Conservation (phyloP, 345 rosid species). For the Physaria fendleri region DNA sequence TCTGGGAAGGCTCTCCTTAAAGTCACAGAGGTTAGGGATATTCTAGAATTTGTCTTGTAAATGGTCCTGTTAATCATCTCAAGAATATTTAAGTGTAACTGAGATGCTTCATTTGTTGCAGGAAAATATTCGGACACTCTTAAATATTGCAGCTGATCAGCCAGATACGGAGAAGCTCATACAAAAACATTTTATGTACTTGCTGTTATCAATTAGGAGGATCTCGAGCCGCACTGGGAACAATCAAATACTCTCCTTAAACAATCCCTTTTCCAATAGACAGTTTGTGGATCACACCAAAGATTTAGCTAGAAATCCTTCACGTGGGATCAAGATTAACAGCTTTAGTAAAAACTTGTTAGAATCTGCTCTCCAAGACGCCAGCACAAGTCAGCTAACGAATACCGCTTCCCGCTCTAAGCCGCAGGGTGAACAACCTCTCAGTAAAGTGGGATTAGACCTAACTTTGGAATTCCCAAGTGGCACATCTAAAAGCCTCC, state of each 20-base stretch:
- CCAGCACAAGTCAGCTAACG: slow-evolving; percentile 33
- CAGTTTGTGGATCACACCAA: slow-evolving; percentile 36
- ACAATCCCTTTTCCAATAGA: slow-evolving; percentile 45
- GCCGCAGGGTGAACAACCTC: slow-evolving; percentile 38
- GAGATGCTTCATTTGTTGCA: slow-evolving; percentile 37
- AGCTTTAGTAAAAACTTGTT: slow-evolving; percentile 51
- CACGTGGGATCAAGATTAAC: slow-evolving; percentile 45
- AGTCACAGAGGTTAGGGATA: slow-evolving; percentile 66
- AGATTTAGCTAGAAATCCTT: slow-evolving; percentile 37
- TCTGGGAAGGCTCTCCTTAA: slow-evolving; percentile 90
- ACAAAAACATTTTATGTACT: slow-evolving; percentile 81
- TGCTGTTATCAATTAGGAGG: slow-evolving; percentile 86
- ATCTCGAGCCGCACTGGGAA: slow-evolving; percentile 25
- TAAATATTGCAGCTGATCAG: slow-evolving; percentile 66
- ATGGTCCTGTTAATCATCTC: neutral
- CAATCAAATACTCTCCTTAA: slow-evolving; percentile 34
- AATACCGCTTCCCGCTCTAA: slow-evolving; percentile 34
- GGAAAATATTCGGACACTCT: slow-evolving; percentile 72
- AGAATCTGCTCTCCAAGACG: slow-evolving; percentile 64
- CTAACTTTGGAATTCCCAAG: slow-evolving; percentile 60
- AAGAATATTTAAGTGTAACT: neutral
- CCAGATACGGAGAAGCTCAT: slow-evolving; percentile 85
- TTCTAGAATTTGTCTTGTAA: neutral
- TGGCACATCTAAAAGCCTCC: slow-evolving; percentile 48
- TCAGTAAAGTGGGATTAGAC: slow-evolving; percentile 43